A percentile compares a stretch with the other conserved stretches of the same genome.
Conservation (phyloP, 345 rosid species). For the Angophora floribunda region DNA sequence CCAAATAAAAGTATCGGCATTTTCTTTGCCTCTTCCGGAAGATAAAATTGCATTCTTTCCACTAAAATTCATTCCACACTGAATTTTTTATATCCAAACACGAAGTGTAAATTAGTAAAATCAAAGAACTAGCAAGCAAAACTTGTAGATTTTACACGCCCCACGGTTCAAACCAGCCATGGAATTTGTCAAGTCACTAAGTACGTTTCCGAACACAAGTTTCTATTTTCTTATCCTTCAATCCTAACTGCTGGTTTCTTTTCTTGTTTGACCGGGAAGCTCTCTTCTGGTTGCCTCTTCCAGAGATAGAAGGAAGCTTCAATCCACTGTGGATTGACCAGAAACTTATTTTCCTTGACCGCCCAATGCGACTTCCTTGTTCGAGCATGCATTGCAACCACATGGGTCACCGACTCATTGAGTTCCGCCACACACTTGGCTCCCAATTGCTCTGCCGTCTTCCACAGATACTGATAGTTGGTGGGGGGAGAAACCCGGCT, state of each 20-base stretch:
- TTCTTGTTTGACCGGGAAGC: conserved; percentile 13
- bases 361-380: conserved; percentile 58
- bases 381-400: conserved; percentile 36
- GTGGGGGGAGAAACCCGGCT: conserved; percentile 32
- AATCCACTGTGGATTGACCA: conserved; percentile 52
- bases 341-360: conserved; percentile 31
- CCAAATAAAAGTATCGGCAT: too few relatives aligned
- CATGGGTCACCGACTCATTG: conserved; percentile 38
- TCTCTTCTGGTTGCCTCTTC: conserved; percentile 44
- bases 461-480: conserved; percentile 58
- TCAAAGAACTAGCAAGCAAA: neutral
- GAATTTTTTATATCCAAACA: too few relatives aligned
- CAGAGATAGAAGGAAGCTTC: conserved; percentile 48
- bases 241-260: neutral
- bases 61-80: too few relatives aligned
- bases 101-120: too few relatives aligned
- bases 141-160: neutral
- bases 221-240: neutral
- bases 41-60: too few relatives aligned
- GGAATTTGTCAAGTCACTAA: neutral
- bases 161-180: neutral
- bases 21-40: too few relatives aligned
- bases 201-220: neutral
- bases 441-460: conserved; percentile 60
- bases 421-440: conserved; percentile 36